Evolutionary conservation across 192 early-diverging fungal genomes (phyloP).

Genomic region (Backusella mclennaniae): DNA sequence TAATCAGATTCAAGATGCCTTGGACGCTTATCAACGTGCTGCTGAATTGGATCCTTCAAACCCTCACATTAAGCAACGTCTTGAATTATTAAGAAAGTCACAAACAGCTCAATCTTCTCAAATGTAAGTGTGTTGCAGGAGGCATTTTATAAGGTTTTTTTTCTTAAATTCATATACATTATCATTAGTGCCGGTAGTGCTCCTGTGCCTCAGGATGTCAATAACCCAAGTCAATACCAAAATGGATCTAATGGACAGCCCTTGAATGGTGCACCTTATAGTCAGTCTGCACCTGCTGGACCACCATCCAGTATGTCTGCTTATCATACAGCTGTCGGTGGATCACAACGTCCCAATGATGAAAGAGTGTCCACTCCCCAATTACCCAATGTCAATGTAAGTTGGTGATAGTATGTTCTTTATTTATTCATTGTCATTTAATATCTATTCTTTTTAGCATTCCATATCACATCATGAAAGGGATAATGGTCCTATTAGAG

Average conservation of each 20-base stretch:
- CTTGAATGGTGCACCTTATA: constrained; percentile 8
- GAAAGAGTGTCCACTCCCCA: background rate
- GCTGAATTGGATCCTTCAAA: constrained; percentile 89
- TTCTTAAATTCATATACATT: background rate
- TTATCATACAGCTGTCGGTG: constrained; percentile 3
- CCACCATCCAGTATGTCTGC: constrained; percentile 31
- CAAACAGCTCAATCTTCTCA: constrained; percentile 9
- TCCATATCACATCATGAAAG: constrained; percentile 13
- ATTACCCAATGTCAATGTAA: background rate
- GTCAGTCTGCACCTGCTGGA: constrained; percentile 21
- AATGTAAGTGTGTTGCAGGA: background rate
- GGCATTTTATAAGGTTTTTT: too few relatives aligned
- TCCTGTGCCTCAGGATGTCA: constrained; percentile 32
- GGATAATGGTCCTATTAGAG: constrained; percentile 16
- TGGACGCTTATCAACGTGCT: constrained; percentile 94
- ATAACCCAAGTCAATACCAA: constrained; percentile 34
- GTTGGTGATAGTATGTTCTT: too few relatives aligned
- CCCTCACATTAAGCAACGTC: constrained; percentile 35
- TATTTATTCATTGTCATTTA: too few relatives aligned
- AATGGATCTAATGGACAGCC: constrained; percentile 14
- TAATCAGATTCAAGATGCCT: constrained; percentile 93
- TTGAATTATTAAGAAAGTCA: constrained; percentile 28
- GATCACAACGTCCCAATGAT: background rate
- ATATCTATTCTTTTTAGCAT: too few relatives aligned
- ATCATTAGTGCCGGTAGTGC: background rate